Conservation (phyloP, 225 moss, liverwort and hornwort genomes). For the Straminergon stramineum region DNA sequence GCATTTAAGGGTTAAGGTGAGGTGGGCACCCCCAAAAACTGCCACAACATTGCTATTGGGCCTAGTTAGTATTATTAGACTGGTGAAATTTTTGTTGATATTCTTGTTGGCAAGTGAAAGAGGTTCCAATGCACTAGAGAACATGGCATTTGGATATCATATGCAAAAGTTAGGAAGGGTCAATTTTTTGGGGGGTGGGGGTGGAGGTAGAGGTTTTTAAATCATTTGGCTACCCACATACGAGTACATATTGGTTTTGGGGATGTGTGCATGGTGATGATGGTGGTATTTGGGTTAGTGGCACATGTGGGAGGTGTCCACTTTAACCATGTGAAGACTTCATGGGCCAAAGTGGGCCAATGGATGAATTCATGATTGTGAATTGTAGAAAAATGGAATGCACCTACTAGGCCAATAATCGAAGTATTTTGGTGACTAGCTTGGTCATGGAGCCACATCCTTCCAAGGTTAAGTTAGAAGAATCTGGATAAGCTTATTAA, state of each 20-base stretch:
- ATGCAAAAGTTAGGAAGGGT: background rate
- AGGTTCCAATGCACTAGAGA: background rate
- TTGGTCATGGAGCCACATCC: background rate
- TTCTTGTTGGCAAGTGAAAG: background rate
- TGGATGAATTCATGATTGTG: too few species aligned
- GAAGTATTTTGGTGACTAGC: background rate
- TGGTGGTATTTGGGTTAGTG: background rate
- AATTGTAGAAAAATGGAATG: background rate
- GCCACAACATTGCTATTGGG: background rate
- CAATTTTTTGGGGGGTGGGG: rapidly evolving
- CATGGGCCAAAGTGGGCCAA: too few species aligned
- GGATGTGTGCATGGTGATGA: background rate
- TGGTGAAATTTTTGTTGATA: too few species aligned
- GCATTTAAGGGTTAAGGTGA: too few species aligned
- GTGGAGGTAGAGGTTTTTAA: rapidly evolving
- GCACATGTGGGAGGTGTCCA: rapidly evolving
- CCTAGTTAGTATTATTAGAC: background rate
- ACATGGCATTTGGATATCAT: rapidly evolving
- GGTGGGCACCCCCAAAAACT: background rate
- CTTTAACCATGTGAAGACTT: too few species aligned
- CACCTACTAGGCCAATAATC: background rate
- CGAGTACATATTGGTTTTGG: background rate
- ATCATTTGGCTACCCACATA: rapidly evolving
- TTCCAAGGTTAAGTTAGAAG: background rate
- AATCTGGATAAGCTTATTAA: background rate